Conservation (phyloP, 2,329 filamentous ascomycete species). For the Ophioceras dolichostomum region DNA sequence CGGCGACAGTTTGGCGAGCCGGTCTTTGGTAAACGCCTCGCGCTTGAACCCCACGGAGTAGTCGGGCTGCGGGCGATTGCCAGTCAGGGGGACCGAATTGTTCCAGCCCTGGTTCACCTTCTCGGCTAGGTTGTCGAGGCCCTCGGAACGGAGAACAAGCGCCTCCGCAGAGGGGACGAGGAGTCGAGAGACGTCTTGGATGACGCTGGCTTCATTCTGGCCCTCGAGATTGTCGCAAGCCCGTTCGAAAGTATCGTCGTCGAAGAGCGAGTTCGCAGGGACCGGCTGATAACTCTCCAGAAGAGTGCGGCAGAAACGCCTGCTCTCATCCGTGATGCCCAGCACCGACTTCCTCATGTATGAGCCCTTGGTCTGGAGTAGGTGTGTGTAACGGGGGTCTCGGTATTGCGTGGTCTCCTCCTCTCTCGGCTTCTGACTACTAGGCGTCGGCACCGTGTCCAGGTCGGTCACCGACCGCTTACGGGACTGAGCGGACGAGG, state of each 20-base stretch:
- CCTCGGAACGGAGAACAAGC: conserved; percentile 15
- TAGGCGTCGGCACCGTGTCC: conserved; percentile 14
- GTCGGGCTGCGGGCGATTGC: conserved; percentile 27
- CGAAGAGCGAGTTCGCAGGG: conserved; percentile 17
- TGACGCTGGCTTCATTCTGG: conserved; percentile 23
- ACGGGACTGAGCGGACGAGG: conserved; percentile 12
- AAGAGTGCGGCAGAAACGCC: conserved; percentile 14
- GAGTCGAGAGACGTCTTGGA: conserved; percentile 22
- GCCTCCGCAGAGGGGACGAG: conserved; percentile 25
- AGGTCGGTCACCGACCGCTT: conserved; percentile 16
- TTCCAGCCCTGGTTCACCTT: conserved; percentile 29
- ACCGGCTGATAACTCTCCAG: conserved; percentile 17
- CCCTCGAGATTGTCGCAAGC: conserved; percentile 17
- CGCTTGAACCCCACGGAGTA: conserved; percentile 28
- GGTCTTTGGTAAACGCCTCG: conserved; percentile 26
- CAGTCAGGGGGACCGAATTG: conserved; percentile 22
- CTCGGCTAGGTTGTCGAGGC: conserved; percentile 22
- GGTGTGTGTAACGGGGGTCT: too few relatives aligned
- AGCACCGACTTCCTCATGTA: conserved; percentile 15
- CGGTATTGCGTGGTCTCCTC: conserved; percentile 17
- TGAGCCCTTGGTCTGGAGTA: conserved; percentile 21
- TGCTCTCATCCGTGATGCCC: conserved; percentile 16
- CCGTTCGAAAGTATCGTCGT: conserved; percentile 20
- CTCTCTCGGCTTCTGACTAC: conserved; percentile 18
- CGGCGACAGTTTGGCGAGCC: conserved; percentile 25